phyloP scores from a whole-genome alignment of 1,284 basidiomycete species.

The Ustilago tritici region DNA sequence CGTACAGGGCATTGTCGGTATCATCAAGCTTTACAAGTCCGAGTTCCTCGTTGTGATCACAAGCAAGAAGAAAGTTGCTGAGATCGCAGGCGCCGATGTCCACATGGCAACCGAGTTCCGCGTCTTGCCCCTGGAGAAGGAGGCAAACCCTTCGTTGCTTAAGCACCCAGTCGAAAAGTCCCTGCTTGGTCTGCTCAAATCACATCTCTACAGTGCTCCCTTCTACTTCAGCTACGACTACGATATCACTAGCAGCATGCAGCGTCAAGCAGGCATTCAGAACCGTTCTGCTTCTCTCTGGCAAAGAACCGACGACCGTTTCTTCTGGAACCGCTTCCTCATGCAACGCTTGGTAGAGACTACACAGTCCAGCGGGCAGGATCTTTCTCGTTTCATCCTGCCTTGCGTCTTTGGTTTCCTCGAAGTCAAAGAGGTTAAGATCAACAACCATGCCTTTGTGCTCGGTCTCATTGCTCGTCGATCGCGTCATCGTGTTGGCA shows the following conservation, averaged over 20 bases:
- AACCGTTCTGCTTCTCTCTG: conserved; percentile 76
- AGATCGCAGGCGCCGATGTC: conserved; percentile 85
- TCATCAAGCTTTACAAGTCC: conserved; percentile 62
- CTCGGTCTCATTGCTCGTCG: conserved; percentile 91
- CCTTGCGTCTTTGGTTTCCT: conserved; percentile 77
- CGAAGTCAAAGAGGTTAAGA: conserved; percentile 81
- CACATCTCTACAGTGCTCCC: conserved; percentile 82
- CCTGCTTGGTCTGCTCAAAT: conserved; percentile 85
- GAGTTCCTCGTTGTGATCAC: conserved; percentile 94
- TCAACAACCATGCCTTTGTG: conserved; percentile 84
- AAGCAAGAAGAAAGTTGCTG: conserved; percentile 81
- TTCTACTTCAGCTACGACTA: conserved; percentile 93
- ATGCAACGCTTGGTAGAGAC: conserved; percentile 55
- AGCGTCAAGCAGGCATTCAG: conserved; percentile 78
- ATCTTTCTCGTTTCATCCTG: conserved; percentile 84
- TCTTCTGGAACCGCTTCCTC: conserved; percentile 94
- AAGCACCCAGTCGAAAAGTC: conserved; percentile 87
- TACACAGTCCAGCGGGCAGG: conserved; percentile 71
- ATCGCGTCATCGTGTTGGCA: conserved; percentile 92
- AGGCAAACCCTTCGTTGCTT: conserved; percentile 76
- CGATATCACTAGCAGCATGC: conserved; percentile 88
- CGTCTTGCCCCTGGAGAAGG: conserved; percentile 82
- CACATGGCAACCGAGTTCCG: conserved; percentile 92
- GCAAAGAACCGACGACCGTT: conserved; percentile 86
- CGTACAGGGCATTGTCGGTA: conserved; percentile 61